Conservation (phyloP, 306 rosid species). For the Quercus variabilis region DNA sequence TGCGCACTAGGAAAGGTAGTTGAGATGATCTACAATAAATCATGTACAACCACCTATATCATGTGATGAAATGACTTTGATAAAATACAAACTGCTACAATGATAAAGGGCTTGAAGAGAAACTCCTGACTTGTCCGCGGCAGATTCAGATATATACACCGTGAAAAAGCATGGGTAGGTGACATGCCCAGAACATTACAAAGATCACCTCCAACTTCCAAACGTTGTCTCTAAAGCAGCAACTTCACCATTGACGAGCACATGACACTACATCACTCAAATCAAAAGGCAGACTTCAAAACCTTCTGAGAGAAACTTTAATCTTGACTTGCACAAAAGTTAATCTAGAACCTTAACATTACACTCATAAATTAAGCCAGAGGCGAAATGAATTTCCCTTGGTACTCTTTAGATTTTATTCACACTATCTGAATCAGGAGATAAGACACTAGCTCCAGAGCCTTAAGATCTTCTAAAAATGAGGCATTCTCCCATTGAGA, state of each 20-base stretch:
- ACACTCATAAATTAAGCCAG: constrained; percentile 24
- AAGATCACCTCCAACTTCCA: background rate
- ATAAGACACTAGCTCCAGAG: constrained; percentile 28
- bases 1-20: constrained; percentile 1
- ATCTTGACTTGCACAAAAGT: constrained; percentile 21
- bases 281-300: constrained; percentile 25
- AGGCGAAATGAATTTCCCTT: constrained; percentile 28
- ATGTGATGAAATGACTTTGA: constrained; percentile 9
- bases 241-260: constrained; percentile 14
- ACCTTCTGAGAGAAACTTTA: constrained; percentile 25
- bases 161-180: background rate
- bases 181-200: background rate
- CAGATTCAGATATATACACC: constrained; percentile 29
- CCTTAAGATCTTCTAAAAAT: constrained; percentile 40
- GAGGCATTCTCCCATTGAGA: constrained; percentile 26
- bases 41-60: constrained; percentile 17
- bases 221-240: constrained; percentile 8
- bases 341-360: constrained; percentile 18
- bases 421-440: constrained; percentile 32
- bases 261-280: constrained; percentile 24
- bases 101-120: constrained; percentile 22
- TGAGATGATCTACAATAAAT: constrained; percentile 12
- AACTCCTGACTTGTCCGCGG: constrained; percentile 5
- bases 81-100: background rate
- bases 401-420: constrained; percentile 32